Conservation (phyloP, 2,329 filamentous ascomycete species). For the Verticillium klebahnii region DNA sequence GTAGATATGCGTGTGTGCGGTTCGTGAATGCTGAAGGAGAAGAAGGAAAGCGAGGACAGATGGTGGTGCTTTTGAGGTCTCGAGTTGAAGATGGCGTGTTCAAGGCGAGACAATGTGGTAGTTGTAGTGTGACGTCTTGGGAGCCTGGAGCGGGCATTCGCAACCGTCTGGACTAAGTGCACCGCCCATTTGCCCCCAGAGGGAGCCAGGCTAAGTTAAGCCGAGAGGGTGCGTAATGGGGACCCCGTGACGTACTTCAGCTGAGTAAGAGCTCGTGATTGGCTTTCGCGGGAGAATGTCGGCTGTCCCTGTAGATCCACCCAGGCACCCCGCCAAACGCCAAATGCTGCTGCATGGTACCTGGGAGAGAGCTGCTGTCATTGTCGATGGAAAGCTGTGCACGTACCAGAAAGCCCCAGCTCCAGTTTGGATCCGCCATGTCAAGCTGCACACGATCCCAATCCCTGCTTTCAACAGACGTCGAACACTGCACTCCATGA, state of each 20-base stretch:
- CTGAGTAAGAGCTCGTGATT: background rate
- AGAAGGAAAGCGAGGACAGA: background rate
- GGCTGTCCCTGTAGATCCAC: background rate
- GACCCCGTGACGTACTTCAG: background rate
- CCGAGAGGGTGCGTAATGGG: background rate
- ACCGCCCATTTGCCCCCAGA: background rate
- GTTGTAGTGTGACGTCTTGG: background rate
- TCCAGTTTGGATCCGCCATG: too few relatives aligned
- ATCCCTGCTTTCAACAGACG: background rate
- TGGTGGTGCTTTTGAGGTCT: background rate
- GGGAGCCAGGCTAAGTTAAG: background rate
- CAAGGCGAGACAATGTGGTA: background rate
- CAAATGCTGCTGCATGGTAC: background rate
- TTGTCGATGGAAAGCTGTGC: too few relatives aligned
- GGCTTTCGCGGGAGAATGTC: background rate
- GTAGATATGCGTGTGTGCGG: background rate
- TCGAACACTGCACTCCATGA: background rate
- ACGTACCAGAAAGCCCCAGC: too few relatives aligned
- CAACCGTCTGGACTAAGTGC: background rate
- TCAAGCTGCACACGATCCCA: background rate
- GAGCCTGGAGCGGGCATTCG: background rate
- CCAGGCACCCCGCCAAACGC: background rate
- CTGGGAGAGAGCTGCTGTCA: too few relatives aligned
- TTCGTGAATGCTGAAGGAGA: background rate
- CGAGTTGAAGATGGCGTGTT: background rate